These are phyloP conservation scores for Phylloboletellus chloephorus DNA, from an alignment of 1,284 basidiomycete genomes.

Conservation along the genomic window DNA sequence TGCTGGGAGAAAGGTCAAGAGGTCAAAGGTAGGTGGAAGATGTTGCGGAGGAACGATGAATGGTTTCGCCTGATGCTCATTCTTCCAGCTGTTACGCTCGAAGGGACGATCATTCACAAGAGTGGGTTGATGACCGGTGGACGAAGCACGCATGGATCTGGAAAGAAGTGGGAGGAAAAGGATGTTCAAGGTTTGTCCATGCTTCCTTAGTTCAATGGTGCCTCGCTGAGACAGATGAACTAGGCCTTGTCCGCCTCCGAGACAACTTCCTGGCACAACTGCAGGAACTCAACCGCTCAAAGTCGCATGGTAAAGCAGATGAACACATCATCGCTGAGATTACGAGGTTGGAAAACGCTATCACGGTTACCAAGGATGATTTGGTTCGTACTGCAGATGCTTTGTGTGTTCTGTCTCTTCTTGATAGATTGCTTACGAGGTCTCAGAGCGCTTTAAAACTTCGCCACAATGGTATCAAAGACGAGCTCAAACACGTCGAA, in stretches of 20 bases:
- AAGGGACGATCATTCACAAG: slow-evolving; percentile 97
- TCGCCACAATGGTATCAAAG: slow-evolving; percentile 65
- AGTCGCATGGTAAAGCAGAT: slow-evolving; percentile 77
- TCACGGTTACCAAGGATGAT: slow-evolving; percentile 76
- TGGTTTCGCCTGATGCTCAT: background rate
- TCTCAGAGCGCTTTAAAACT: slow-evolving; percentile 57
- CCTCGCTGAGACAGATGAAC: slow-evolving; percentile 3
- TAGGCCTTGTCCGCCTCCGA: slow-evolving; percentile 67
- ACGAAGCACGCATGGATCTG: slow-evolving; percentile 62
- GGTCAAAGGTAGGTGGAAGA: slow-evolving; percentile 73
- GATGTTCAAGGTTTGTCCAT: slow-evolving; percentile 70
- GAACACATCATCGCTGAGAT: slow-evolving; percentile 77
- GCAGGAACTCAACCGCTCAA: slow-evolving; percentile 75
- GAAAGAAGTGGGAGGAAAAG: slow-evolving; percentile 90
- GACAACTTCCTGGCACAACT: slow-evolving; percentile 79
- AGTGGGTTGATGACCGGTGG: slow-evolving; percentile 97
- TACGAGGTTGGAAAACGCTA: slow-evolving; percentile 70
- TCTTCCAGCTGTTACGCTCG: slow-evolving; percentile 85
- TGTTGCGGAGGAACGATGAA: background rate
- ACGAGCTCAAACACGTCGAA: slow-evolving; percentile 75
- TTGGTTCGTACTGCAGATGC: slow-evolving; percentile 47
- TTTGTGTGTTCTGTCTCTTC: background rate
- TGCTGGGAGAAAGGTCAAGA: slow-evolving; percentile 94
- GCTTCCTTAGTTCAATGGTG: background rate
- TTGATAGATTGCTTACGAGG: slow-evolving; percentile 3